Conservation (phyloP, 306 rosid genomes). For the Geum urbanum region DNA sequence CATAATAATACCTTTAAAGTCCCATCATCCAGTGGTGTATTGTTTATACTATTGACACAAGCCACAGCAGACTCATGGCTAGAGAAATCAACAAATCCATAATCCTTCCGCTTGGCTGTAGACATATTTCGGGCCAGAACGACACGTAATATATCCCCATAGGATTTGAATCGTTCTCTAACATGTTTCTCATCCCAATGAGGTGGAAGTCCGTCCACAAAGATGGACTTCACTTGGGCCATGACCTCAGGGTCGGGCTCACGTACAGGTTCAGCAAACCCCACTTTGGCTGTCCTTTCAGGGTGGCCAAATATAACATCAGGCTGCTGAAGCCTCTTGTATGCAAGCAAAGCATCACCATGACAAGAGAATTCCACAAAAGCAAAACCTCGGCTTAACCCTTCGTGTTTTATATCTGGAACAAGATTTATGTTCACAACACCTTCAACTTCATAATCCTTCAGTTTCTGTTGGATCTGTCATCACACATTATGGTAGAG, state of each 20-base stretch:
- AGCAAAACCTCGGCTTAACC: constrained; percentile 79
- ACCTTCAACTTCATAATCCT: constrained; percentile 64
- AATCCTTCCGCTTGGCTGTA: constrained; percentile 74
- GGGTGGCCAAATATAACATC: constrained; percentile 78
- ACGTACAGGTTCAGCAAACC: constrained; percentile 70
- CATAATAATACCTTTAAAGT: constrained; percentile 46
- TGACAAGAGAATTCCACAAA: constrained; percentile 71
- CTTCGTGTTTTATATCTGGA: constrained; percentile 54
- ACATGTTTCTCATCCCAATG: constrained; percentile 64
- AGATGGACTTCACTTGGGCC: constrained; percentile 81
- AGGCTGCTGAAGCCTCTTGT: constrained; percentile 81
- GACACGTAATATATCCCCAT: constrained; percentile 59
- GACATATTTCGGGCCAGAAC: constrained; percentile 68
- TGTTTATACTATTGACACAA: constrained; percentile 59
- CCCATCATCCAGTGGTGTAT: constrained; percentile 49
- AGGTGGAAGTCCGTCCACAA: constrained; percentile 71
- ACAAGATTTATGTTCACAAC: constrained; percentile 69
- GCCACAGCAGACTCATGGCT: constrained; percentile 73
- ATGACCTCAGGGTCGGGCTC: constrained; percentile 69
- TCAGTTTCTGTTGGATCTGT: constrained; percentile 72
- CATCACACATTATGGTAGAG: constrained; percentile 26
- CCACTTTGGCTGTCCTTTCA: constrained; percentile 84
- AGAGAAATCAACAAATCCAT: constrained; percentile 80
- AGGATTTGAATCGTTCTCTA: constrained; percentile 44
- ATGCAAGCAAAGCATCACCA: constrained; percentile 72